Base-by-base conservation (phyloP, 495 filamentous ascomycete species). In the Aspergillus incahuasiensis region DNA sequence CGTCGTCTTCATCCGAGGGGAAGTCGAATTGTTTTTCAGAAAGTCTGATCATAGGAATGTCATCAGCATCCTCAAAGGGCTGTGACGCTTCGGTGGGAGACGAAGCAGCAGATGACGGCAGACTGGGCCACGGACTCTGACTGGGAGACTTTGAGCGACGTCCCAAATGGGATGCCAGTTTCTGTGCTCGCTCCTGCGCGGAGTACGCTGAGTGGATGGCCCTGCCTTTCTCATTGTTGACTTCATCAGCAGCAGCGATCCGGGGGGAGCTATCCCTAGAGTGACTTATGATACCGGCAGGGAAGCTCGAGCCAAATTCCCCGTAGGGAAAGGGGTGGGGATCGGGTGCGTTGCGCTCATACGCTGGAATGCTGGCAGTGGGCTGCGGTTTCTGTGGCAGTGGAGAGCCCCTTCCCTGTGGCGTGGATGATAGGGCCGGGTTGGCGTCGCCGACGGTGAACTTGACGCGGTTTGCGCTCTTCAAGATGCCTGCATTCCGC, bases 401-500 rank as follows among this genome's bases (percentile, higher is more conserved):
- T 60, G 63, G 53, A 20, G 59, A 57, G 35, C 58, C 68, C 68
- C 68, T 71, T 64, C 53, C 52, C 34, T 70, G 63, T 63, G 59
- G 66, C 63, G 58, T 63, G 41, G 58, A 58, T 62, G 60, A 62
- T 61, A 63, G 63, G 24, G 22, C 21, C 42, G 59, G 54, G 42
- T 57, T 56, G 22, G 63, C 62, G 45, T 68, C 62, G 48, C 60
- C 61, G 43, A 63, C 58, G 7, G 62, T 70, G 56, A 70, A 69
- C 48, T 74, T 68, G 55, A 71, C 63, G 46, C 67, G 67, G 70
- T 73, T 76, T 54, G 73, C 62, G 61, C 45, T 65, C 51, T 63
- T 69, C 35, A 68, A 68, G 68, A 72, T 72, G 59, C 70, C 67
- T 58, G 68, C 73, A 78, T 75, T 76, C 73, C 70, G 57, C 54